A percentile compares a stretch with the other conserved stretches of the same genome.
Evolutionary conservation across 163 green algal species (phyloP).

Genomic region (Trebouxiophyceae sp.): DNA sequence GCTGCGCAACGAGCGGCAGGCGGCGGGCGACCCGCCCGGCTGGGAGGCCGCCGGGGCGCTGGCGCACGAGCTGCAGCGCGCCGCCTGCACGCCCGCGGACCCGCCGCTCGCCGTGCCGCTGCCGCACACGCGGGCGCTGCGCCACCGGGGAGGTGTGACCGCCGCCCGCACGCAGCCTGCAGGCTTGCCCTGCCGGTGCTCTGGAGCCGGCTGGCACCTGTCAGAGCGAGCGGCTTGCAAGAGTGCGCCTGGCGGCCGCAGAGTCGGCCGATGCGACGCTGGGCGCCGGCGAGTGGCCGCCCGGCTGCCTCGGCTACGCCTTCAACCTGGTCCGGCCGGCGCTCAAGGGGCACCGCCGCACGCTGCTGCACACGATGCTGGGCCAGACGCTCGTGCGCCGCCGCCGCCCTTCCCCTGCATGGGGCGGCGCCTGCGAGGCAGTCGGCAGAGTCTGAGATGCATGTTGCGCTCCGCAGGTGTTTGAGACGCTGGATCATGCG

Average conservation of each 20-base stretch:
- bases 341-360: constrained; percentile 31
- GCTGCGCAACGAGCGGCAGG: neutral
- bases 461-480: too few species aligned
- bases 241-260: too few species aligned
- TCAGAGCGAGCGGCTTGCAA: too few species aligned
- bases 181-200: too few species aligned
- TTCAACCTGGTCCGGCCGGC: constrained; percentile 64
- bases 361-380: constrained; percentile 38
- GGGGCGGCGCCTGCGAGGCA: too few species aligned
- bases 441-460: too few species aligned
- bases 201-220: too few species aligned
- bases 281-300: constrained; percentile 47
- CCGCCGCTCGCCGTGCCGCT: constrained; percentile 45
- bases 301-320: constrained; percentile 59
- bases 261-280: neutral
- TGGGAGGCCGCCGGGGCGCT: constrained; percentile 17
- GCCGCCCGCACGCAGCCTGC: too few species aligned
- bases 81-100: constrained; percentile 44
- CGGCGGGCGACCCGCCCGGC: constrained; percentile 2
- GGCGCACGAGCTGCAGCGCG: constrained; percentile 29
- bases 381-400: constrained; percentile 36
- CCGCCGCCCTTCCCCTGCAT: neutral
- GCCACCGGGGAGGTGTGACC: neutral
- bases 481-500: constrained; percentile 56
- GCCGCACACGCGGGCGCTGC: constrained; percentile 46